Base-by-base conservation (phyloP, 2,329 filamentous ascomycete genomes). In the Daldinia eschscholtzii region DNA sequence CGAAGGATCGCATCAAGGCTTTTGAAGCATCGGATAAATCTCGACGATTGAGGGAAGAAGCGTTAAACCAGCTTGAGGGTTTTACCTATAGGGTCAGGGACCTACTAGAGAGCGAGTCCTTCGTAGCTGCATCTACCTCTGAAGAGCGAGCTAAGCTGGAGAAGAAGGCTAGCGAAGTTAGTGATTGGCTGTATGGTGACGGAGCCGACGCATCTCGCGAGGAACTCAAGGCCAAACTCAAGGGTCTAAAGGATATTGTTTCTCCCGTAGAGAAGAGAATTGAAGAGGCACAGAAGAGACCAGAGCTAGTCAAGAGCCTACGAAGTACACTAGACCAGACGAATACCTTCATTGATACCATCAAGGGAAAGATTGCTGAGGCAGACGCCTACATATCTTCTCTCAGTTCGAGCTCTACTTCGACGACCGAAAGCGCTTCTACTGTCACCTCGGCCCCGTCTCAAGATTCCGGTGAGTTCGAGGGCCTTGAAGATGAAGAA, bases 111-210 rank as follows among this genome's bases (percentile, higher is more conserved):
- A 91, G 91, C 67, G 89, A 93, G 55, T 85, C 86, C 0, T 98
- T 98, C 78, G 83, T 92, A 59, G 85, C 86, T 12, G 88, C 87
- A 3, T 92, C 94, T 35, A 95, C 91, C 9, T 83, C 88, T 3
- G 85, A 87, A 20, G 88, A 94, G 76, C 88, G 93, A 53, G 79
- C 85, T 6, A 81, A 82, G n/a, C 85, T 98, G 12, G 87, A 91
- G 74, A 83, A 89, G 68, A 90, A 90, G 76, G 86, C 93, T 42
- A 86, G 87, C 68, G 87, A 88, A 56, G 87, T 89, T 23, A 92
- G 92, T 74, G 94, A 97, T 10, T 99, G 96, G 95, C 89, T 99
- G 67, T 96, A 97, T 78, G 92, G 88, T 15, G 94, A 94, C 53
- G 93, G 95, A 63, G 86, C 87, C 15, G 90, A 94, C 56, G 94